Evolutionary conservation across 805 yeast genomes (phyloP).

Genomic region (Ogataea nonfermentans): DNA sequence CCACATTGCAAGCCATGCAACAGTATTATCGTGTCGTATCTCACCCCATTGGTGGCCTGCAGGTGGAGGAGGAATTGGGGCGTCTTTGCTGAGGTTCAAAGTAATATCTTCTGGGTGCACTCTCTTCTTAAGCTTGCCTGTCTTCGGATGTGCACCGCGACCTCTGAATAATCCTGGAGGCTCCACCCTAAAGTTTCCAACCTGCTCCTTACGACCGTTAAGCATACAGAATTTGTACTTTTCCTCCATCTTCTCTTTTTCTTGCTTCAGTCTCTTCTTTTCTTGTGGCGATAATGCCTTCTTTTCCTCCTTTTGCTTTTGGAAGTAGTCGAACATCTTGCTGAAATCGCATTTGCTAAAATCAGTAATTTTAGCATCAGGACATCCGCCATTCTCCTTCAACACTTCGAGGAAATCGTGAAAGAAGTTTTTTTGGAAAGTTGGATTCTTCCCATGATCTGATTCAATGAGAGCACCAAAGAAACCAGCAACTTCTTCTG

Average conservation of each 20-base stretch:
- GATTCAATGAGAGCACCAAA: slow-evolving; percentile 85
- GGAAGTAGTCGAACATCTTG: slow-evolving; percentile 70
- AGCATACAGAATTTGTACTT: slow-evolving; percentile 75
- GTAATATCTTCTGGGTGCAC: slow-evolving; percentile 89
- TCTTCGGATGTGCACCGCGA: slow-evolving; percentile 95
- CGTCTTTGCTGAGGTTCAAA: slow-evolving; percentile 72
- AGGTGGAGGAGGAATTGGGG: slow-evolving; percentile 77
- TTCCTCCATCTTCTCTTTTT: slow-evolving; percentile 74
- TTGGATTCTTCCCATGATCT: slow-evolving; percentile 86
- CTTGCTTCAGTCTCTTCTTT: slow-evolving; percentile 68
- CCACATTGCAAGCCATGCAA: slow-evolving; percentile 98
- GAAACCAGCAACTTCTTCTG: slow-evolving; percentile 97
- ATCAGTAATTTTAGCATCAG: slow-evolving; percentile 44
- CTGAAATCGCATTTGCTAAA: slow-evolving; percentile 77
- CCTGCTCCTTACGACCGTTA: slow-evolving; percentile 87
- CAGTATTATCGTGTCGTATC: slow-evolving; percentile 81
- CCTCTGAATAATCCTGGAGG: slow-evolving; percentile 97
- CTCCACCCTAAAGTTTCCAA: slow-evolving; percentile 91
- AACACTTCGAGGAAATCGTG: slow-evolving; percentile 70
- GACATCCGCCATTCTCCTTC: slow-evolving; percentile 66
- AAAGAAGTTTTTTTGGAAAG: slow-evolving; percentile 85
- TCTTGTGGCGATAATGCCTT: slow-evolving; percentile 68
- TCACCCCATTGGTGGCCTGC: slow-evolving; percentile 91
- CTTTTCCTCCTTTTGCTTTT: slow-evolving; percentile 66
- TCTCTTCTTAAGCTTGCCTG: slow-evolving; percentile 85